Percentiles rank a stretch among this genome's conserved stretches.
These are phyloP conservation scores for Holtermanniella nyarrowii DNA, from an alignment of 768 basidiomycete species.

Conservation along the genomic window DNA sequence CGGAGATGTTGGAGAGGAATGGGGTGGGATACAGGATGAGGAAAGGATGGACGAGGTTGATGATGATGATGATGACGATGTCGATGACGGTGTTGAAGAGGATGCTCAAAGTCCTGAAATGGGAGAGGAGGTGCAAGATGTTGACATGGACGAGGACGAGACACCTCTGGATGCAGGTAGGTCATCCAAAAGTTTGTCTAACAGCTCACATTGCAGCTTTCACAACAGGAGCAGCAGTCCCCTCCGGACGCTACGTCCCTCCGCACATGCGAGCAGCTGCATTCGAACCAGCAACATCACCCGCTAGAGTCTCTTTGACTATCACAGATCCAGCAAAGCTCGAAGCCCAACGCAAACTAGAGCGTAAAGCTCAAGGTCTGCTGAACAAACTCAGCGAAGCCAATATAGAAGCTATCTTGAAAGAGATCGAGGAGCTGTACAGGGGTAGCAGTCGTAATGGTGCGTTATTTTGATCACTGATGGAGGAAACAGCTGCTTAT, in stretches of 20 bases:
- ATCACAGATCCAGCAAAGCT: conserved; percentile 39
- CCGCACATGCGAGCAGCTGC: conserved; percentile 55
- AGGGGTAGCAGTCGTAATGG: conserved; percentile 68
- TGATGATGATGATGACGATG: conserved; percentile 12
- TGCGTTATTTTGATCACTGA: conserved; percentile 35
- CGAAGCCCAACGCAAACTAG: conserved; percentile 51
- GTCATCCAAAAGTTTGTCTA: background rate
- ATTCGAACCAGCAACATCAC: conserved; percentile 4
- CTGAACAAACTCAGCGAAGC: conserved; percentile 86
- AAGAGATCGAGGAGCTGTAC: conserved; percentile 65
- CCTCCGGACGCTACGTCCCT: conserved; percentile 56
- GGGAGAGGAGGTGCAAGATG: conserved; percentile 11
- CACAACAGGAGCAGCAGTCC: background rate
- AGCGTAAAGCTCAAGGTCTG: conserved; percentile 69
- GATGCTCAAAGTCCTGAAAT: conserved; percentile 14
- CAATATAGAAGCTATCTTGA: conserved; percentile 66
- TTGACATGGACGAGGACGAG: conserved; percentile 4
- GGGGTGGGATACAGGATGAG: conserved; percentile 5
- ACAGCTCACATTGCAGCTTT: background rate
- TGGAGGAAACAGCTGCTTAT: background rate
- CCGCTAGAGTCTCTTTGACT: too few species aligned
- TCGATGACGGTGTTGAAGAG: conserved; percentile 9
- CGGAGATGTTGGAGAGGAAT: conserved; percentile 4
- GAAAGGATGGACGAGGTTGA: conserved; percentile 11
- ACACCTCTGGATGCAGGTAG: conserved; percentile 2